Base-by-base conservation (phyloP, 805 yeast species). In the Saccharomycopsis guyanensis region DNA sequence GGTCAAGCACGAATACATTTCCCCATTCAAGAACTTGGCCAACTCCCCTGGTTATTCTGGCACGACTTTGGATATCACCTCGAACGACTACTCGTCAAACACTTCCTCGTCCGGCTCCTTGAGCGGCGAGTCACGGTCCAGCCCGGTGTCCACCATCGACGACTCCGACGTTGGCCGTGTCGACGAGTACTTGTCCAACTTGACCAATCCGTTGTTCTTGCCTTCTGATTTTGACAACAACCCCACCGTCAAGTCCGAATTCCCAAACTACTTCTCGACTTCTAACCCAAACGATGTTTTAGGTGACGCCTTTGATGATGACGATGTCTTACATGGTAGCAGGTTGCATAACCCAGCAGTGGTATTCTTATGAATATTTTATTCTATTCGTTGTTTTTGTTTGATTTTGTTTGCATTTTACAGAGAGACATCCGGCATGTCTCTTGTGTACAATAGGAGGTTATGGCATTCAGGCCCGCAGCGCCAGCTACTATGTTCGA, bases 271-370 rank as follows among this genome's bases (percentile, higher is more conserved):
- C 25, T 46, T 42, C n/a, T 40, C 20, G 19, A 12, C 7, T 8
- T 38, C n/a, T 36, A 19, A 24, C 33, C 18, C 6, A 31, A 29
- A 34, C 24, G 33, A 27, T 20, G 19, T 40, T 27, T 34, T 43
- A 5, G 40, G 35, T 22, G 50, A 46, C 7, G 41, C 46, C 20
- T 46, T 42, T 27, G 39, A 42, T 29, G 45, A 41, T 27, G 43
- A 43, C 40, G 33, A n/a, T 34, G 22, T 15, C 29, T 5, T 19
- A 10, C 42, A 22, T 16, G 42, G 50, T 46, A 46, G 48, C 50
- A 40, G 53, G 47, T 46, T 49, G 53, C 53, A 49, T 49, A 49
- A 49, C 50, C 50, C 53, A 49, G 53, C 53, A 42, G 53, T 40
- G 50, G 50, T 49, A 42, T 46, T 42, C 23, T 40, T 12, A 31